Evolutionary conservation across 1,139 yeast genomes (phyloP).

Genomic region (Taiozyma sp.): DNA sequence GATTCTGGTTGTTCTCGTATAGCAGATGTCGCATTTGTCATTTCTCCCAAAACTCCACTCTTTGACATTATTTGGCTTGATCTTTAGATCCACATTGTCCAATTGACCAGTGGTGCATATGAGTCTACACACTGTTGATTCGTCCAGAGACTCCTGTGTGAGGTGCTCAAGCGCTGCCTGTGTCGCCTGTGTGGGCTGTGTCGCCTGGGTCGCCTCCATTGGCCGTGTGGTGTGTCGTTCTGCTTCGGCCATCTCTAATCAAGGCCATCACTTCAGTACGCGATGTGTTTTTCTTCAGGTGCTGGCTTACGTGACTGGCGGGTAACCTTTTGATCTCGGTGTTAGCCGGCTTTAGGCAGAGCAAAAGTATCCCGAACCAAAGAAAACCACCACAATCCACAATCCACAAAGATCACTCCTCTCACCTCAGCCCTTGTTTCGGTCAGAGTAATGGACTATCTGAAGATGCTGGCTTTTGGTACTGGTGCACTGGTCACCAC

Average conservation of each 20-base stretch:
- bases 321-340: not conserved
- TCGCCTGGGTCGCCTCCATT: conserved; percentile 34
- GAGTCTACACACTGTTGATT: conserved; percentile 44
- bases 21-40: conserved; percentile 52
- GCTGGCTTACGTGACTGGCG: not conserved
- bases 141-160: conserved; percentile 33
- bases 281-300: not conserved
- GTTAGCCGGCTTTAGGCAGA: not conserved
- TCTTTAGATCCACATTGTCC: conserved; percentile 37
- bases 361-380: no score
- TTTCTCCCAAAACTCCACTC: conserved; percentile 82
- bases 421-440: not conserved
- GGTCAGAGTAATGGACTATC: not conserved
- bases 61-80: conserved; percentile 32
- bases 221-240: not conserved
- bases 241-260: not conserved
- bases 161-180: conserved; percentile 43
- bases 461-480: not conserved
- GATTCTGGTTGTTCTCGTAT: conserved; percentile 61
- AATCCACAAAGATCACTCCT: not conserved
- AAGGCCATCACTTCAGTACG: not conserved
- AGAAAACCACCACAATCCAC: not conserved
- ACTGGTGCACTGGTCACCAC: not conserved
- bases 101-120: conserved; percentile 68
- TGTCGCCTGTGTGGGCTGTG: conserved; percentile 63